Conservation (phyloP, 2,329 filamentous ascomycete genomes). For the Arthrobotrys musiformis region DNA sequence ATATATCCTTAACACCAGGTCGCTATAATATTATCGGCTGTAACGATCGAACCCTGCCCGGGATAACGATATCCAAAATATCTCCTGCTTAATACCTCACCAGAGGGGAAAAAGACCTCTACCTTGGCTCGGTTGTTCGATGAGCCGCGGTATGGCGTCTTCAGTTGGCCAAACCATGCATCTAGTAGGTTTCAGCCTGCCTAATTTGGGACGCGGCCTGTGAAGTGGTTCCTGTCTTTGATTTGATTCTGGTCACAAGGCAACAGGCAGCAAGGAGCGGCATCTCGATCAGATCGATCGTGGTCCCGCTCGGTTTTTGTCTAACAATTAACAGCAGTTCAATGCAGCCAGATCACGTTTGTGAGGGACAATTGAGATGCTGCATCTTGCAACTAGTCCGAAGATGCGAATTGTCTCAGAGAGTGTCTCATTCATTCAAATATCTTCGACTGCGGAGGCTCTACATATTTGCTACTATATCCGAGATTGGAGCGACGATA, state of each 20-base stretch:
- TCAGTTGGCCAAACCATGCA: constrained; percentile 23
- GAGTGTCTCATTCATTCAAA: constrained; percentile 31
- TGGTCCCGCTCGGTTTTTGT: constrained; percentile 4
- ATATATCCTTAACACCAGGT: background rate
- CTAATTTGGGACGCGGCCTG: constrained; percentile 41
- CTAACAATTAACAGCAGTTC: background rate
- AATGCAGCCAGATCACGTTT: constrained; percentile 12
- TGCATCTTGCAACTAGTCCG: constrained; percentile 6
- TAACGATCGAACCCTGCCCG: background rate
- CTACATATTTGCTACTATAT: constrained; percentile 34
- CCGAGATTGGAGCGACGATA: constrained; percentile 16
- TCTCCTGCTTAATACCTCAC: constrained; percentile 15
- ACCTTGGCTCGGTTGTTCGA: constrained; percentile 21
- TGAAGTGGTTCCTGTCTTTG: constrained; percentile 26
- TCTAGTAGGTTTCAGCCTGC: constrained; percentile 43
- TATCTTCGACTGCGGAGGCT: constrained; percentile 30
- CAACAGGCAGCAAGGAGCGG: constrained; percentile 34
- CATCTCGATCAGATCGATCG: constrained; percentile 39
- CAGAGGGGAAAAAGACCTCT: background rate
- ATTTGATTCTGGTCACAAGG: constrained; percentile 39
- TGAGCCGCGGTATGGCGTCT: constrained; percentile 33
- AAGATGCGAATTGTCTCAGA: constrained; percentile 25
- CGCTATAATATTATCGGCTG: background rate
- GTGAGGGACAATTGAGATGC: background rate
- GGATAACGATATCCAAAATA: background rate